Evolutionary conservation across 208 protist species (phyloP), one percentile per base, ranked within the genome.

Genomic region (Paratrypanosoma confusum): DNA sequence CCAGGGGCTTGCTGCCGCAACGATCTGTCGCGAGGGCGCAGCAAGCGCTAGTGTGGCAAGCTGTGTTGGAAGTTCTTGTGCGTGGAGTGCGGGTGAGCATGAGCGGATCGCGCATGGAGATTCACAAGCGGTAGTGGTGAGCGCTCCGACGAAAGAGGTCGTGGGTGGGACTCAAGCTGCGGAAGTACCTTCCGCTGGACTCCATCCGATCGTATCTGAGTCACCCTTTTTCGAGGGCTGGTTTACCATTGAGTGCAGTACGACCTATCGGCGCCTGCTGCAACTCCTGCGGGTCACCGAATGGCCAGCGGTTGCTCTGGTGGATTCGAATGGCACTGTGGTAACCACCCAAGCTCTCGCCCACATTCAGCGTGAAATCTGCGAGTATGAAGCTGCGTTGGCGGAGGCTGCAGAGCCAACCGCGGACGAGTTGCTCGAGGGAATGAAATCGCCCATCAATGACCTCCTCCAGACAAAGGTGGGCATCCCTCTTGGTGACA

Each of bases 151-250:
- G 21, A 48, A 51, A 7, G 58, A 73, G 8, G 52, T 39, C 33
- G 45, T 72, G n/a, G n/a, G n/a, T n/a, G n/a, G n/a, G n/a, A n/a
- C n/a, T n/a, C n/a, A n/a, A n/a, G n/a, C n/a, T n/a, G n/a, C n/a
- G n/a, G n/a, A n/a, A n/a, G n/a, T n/a, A n/a, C n/a, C n/a, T n/a
- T n/a, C n/a, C n/a, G n/a, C n/a, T n/a, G n/a, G n/a, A n/a, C n/a
- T n/a, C n/a, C n/a, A n/a, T n/a, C n/a, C n/a, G n/a, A n/a, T n/a
- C n/a, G n/a, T n/a, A n/a, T n/a, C n/a, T n/a, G n/a, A n/a, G n/a
- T n/a, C n/a, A 46, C 54, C 59, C n/a, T 66, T 63, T 39, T 80
- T 73, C 61, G 78, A 63, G 20, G 72, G 72, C 16, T 87, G 78
- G 78, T 66, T 76, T 39, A 49, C 43, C 26, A 57, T 82, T 26